phyloP scores from a whole-genome alignment of 139 green algal genomes.

The Picochlorum sp. region DNA sequence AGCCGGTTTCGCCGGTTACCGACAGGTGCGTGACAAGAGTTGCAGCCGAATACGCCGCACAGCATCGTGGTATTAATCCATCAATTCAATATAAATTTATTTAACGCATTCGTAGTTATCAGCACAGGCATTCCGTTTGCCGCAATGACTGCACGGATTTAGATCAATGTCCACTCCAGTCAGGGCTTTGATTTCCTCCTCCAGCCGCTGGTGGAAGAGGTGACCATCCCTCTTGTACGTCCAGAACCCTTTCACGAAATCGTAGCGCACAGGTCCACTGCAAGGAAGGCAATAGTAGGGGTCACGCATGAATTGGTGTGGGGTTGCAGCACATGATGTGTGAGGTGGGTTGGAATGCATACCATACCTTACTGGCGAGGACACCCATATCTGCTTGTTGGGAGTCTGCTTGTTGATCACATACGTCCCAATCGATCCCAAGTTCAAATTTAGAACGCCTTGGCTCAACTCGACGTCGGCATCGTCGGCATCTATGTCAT shows the following conservation, averaged over 20 bases:
- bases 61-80: too few relatives aligned
- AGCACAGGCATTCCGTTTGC: slow-evolving; percentile 20
- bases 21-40: too few relatives aligned
- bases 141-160: slow-evolving; percentile 16
- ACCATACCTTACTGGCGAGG: slow-evolving; percentile 62
- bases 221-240: slow-evolving; percentile 62
- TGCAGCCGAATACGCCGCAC: too few relatives aligned
- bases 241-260: slow-evolving; percentile 53
- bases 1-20: too few relatives aligned
- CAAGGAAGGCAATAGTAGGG: not conserved
- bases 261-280: slow-evolving; percentile 45
- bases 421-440: slow-evolving; percentile 80
- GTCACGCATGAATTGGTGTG: not conserved
- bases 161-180: slow-evolving; percentile 33
- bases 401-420: slow-evolving; percentile 97
- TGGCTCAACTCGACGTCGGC: slow-evolving; percentile 68
- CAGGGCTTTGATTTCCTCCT: slow-evolving; percentile 49
- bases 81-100: too few relatives aligned
- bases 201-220: slow-evolving; percentile 50
- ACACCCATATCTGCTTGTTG: slow-evolving; percentile 95
- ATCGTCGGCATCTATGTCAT: slow-evolving; percentile 32
- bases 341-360: not conserved
- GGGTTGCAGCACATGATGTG: too few relatives aligned
- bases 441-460: slow-evolving; percentile 73
- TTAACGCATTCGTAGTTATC: slow-evolving; percentile 2